Evolutionary conservation across 331 rosid genomes (phyloP).

Genomic region (Quercus phellos): DNA sequence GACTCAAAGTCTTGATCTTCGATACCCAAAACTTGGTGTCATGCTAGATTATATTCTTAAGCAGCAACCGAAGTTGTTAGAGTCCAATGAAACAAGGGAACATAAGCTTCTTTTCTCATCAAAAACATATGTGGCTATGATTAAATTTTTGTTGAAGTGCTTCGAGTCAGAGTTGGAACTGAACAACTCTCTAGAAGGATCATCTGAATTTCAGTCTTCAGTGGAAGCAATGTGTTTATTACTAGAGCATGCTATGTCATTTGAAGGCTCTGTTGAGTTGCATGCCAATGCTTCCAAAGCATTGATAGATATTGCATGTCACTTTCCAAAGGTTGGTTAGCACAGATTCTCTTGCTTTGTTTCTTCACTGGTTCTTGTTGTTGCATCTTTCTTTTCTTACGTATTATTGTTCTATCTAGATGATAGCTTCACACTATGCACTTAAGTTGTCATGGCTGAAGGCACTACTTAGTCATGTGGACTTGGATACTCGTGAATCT

Average conservation of each 20-base stretch:
- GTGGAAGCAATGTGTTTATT: slow-evolving; percentile 63
- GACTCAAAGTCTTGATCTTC: slow-evolving; percentile 37
- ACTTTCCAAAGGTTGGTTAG: slow-evolving; percentile 67
- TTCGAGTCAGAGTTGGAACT: slow-evolving; percentile 64
- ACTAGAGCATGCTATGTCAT: slow-evolving; percentile 82
- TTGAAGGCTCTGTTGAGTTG: slow-evolving; percentile 87
- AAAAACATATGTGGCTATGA: slow-evolving; percentile 65
- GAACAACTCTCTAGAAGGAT: slow-evolving; percentile 36
- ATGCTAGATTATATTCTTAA: slow-evolving; percentile 69
- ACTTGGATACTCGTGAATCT: slow-evolving; percentile 87
- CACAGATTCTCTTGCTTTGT: slow-evolving; percentile 15
- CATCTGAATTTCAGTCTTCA: slow-evolving; percentile 46
- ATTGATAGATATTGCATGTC: slow-evolving; percentile 69
- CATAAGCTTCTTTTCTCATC: slow-evolving; percentile 71
- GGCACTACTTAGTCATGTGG: slow-evolving; percentile 73
- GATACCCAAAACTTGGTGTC: slow-evolving; percentile 63
- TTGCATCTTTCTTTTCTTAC: slow-evolving; percentile 15
- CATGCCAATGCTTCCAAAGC: slow-evolving; percentile 83
- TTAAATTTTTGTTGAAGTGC: slow-evolving; percentile 74
- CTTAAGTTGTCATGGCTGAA: slow-evolving; percentile 72
- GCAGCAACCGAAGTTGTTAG: slow-evolving; percentile 70
- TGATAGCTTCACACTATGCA: slow-evolving; percentile 63
- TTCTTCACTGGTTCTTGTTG: slow-evolving; percentile 8
- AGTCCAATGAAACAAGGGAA: slow-evolving; percentile 62
- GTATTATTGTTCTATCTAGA: slow-evolving; percentile 39